phyloP scores from a whole-genome alignment of 1,284 basidiomycete genomes.

The Malassezia restricta region DNA sequence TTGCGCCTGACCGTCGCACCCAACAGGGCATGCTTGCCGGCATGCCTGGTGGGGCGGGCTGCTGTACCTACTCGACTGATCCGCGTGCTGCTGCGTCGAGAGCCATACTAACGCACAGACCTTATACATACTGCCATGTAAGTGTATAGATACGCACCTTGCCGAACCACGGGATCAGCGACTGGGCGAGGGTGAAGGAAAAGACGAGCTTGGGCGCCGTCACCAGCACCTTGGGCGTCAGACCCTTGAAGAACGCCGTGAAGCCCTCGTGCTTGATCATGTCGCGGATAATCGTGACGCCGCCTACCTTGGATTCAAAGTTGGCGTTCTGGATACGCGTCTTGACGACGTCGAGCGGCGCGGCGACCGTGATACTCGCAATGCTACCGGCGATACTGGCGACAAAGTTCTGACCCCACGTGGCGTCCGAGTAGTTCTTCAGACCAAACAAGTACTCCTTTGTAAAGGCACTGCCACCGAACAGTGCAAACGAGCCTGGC shows the following conservation, averaged over 20 bases:
- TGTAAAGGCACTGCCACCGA: slow-evolving; percentile 84
- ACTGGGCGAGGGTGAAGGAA: slow-evolving; percentile 92
- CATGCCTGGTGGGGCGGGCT: slow-evolving; percentile 25
- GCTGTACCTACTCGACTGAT: slow-evolving; percentile 22
- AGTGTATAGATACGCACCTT: slow-evolving; percentile 48
- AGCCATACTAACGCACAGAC: background rate
- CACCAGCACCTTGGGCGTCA: slow-evolving; percentile 69
- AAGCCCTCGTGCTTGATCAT: slow-evolving; percentile 75
- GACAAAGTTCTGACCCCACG: slow-evolving; percentile 67
- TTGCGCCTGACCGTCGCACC: slow-evolving; percentile 33
- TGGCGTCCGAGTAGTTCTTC: slow-evolving; percentile 77
- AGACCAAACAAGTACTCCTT: slow-evolving; percentile 88
- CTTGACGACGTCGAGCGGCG: slow-evolving; percentile 89
- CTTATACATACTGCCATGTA: background rate
- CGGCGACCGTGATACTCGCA: slow-evolving; percentile 87
- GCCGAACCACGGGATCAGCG: slow-evolving; percentile 82
- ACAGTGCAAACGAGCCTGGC: slow-evolving; percentile 78
- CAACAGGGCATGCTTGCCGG: slow-evolving; percentile 33
- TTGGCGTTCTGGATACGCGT: slow-evolving; percentile 84
- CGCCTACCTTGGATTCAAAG: slow-evolving; percentile 76
- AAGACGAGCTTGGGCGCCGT: slow-evolving; percentile 97
- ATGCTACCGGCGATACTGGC: slow-evolving; percentile 88
- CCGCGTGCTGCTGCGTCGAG: background rate
- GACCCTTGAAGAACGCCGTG: slow-evolving; percentile 86
- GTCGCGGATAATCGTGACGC: slow-evolving; percentile 74